A percentile compares a stretch with the other conserved stretches of the same genome.
These are phyloP conservation scores for Lecanicillium sp. DNA, from an alignment of 2,329 filamentous ascomycete species.

Conservation along the genomic window DNA sequence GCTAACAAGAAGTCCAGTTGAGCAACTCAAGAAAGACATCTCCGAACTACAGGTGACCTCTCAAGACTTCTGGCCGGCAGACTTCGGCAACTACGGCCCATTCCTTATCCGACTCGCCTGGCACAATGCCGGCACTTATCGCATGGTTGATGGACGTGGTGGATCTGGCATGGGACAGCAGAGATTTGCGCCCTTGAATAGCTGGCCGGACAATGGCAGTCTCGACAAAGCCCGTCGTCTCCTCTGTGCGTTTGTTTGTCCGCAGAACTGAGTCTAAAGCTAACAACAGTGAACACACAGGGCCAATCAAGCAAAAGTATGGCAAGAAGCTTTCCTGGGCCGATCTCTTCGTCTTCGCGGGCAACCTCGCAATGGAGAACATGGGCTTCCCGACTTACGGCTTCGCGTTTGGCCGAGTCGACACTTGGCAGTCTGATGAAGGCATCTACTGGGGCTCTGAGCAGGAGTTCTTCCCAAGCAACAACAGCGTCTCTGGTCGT, in stretches of 20 bases:
- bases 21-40: conserved; percentile 66
- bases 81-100: conserved; percentile 74
- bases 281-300: too few species aligned
- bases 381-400: conserved; percentile 70
- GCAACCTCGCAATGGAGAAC: conserved; percentile 70
- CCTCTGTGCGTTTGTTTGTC: conserved; percentile 35
- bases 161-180: conserved; percentile 69
- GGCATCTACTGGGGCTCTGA: conserved; percentile 71
- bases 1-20: conserved; percentile 29
- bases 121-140: conserved; percentile 70
- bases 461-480: conserved; percentile 37
- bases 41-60: conserved; percentile 64
- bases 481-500: conserved; percentile 66
- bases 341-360: conserved; percentile 61
- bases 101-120: conserved; percentile 75
- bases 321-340: conserved; percentile 77
- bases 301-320: conserved; percentile 78
- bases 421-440: conserved; percentile 70
- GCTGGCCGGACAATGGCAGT: conserved; percentile 72
- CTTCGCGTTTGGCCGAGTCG: conserved; percentile 63
- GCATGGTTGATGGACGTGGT: conserved; percentile 65
- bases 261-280: too few species aligned
- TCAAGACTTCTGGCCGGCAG: conserved; percentile 74
- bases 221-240: conserved; percentile 75
- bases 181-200: conserved; percentile 70